These are phyloP conservation scores for Candida sojae DNA, from an alignment of 1,139 yeast species.

Conservation along the genomic window DNA sequence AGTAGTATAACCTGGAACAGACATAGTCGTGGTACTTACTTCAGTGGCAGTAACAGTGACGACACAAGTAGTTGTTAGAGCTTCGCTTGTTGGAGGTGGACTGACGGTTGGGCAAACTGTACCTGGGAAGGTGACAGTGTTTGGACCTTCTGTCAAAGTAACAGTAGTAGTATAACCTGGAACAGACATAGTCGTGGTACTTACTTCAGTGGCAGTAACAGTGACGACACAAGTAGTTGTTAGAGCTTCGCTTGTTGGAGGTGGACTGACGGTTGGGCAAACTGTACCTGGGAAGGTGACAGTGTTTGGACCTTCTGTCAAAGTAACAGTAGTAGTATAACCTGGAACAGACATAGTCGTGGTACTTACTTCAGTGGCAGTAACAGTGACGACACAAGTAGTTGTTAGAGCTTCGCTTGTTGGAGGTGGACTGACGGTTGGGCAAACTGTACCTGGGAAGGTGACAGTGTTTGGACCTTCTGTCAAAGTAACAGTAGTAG, in stretches of 20 bases:
- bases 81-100: neutral
- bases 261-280: neutral
- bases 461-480: slow-evolving; percentile 1
- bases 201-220: neutral
- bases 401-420: neutral
- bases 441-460: slow-evolving; percentile 2
- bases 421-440: neutral
- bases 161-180: neutral
- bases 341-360: slow-evolving; percentile 1
- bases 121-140: slow-evolving; percentile 1
- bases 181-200: neutral
- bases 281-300: slow-evolving; percentile 5
- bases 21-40: neutral
- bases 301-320: neutral
- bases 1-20: neutral
- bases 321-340: slow-evolving; percentile 3
- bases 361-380: neutral
- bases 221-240: neutral
- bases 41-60: no score
- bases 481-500: neutral
- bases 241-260: neutral
- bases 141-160: neutral
- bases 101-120: neutral
- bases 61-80: neutral
- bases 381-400: neutral